Conservation (phyloP, 2,329 filamentous ascomycete species). For the Fusarium sp. region DNA sequence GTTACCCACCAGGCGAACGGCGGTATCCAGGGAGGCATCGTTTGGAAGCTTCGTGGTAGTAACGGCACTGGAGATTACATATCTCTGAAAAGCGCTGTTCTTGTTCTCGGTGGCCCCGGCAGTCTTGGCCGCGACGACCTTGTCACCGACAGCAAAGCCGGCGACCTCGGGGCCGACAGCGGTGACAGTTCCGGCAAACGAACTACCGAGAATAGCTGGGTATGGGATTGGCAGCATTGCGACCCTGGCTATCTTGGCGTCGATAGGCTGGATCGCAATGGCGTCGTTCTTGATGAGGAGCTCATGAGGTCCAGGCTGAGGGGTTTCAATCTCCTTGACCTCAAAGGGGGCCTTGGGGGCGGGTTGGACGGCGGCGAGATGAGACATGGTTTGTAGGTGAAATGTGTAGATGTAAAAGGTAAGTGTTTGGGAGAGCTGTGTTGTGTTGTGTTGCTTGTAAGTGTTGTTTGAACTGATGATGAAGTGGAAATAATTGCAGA, state of each 20-base stretch:
- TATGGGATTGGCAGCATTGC: constrained; percentile 33
- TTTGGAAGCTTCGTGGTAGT: constrained; percentile 28
- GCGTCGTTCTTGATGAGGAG: constrained; percentile 34
- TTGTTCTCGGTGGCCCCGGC: constrained; percentile 28
- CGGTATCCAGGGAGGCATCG: constrained; percentile 17
- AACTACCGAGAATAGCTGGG: constrained; percentile 28
- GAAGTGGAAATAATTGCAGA: neutral
- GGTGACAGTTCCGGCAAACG: constrained; percentile 30
- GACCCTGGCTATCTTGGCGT: constrained; percentile 36
- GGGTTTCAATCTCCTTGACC: constrained; percentile 28
- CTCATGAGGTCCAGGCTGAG: constrained; percentile 30
- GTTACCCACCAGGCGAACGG: constrained; percentile 32
- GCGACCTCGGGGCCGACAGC: constrained; percentile 14
- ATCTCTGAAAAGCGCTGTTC: constrained; percentile 33
- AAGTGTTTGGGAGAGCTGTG: neutral
- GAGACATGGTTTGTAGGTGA: constrained; percentile 12
- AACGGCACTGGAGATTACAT: constrained; percentile 1
- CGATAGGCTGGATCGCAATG: constrained; percentile 34
- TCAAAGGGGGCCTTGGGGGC: constrained; percentile 27
- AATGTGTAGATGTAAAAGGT: neutral
- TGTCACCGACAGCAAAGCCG: constrained; percentile 29
- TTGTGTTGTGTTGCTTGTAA: neutral
- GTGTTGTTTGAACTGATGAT: neutral
- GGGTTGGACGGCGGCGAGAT: constrained; percentile 29
- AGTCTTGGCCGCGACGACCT: constrained; percentile 30